A percentile compares a stretch with the other conserved stretches of the same genome.
Evolutionary conservation across 2,329 filamentous ascomycete species (phyloP).

Genomic region (Stagonosporopsis vannaccii): DNA sequence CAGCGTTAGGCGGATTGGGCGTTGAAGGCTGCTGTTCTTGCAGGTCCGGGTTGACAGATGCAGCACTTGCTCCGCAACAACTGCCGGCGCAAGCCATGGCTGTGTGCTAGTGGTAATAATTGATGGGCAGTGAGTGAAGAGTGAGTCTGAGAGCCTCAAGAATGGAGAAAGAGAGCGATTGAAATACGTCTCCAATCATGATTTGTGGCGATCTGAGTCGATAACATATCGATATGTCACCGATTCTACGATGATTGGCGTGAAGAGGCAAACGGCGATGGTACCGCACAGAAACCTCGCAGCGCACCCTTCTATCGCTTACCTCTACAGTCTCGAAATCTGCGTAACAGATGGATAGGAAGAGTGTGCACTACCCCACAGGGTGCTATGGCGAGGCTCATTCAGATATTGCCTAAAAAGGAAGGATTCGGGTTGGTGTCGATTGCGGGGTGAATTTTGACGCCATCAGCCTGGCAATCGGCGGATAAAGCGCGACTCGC

Average conservation of each 20-base stretch:
- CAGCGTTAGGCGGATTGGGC: too few species aligned
- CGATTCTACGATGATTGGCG: slow-evolving; percentile 7
- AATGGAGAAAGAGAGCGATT: neutral
- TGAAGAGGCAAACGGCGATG: neutral
- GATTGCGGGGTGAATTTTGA: slow-evolving; percentile 12
- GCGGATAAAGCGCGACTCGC: neutral
- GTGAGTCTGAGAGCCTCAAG: neutral
- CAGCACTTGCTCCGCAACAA: neutral
- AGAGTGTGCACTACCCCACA: neutral
- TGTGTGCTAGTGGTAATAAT: neutral
- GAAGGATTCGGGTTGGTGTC: neutral
- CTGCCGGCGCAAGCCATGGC: slow-evolving; percentile 2
- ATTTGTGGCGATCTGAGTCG: neutral
- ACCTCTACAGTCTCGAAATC: neutral
- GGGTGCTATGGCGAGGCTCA: neutral
- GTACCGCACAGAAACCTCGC: neutral
- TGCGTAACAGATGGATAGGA: neutral
- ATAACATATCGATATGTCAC: slow-evolving; percentile 26
- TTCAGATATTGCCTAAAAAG: neutral
- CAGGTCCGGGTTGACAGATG: neutral
- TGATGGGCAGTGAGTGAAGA: neutral
- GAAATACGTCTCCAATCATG: neutral
- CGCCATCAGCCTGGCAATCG: neutral
- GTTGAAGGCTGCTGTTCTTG: neutral
- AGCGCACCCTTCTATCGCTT: neutral